Evolutionary conservation across 2,329 filamentous ascomycete species (phyloP).

Genomic region (Ophiocordyceps unilateralis): DNA sequence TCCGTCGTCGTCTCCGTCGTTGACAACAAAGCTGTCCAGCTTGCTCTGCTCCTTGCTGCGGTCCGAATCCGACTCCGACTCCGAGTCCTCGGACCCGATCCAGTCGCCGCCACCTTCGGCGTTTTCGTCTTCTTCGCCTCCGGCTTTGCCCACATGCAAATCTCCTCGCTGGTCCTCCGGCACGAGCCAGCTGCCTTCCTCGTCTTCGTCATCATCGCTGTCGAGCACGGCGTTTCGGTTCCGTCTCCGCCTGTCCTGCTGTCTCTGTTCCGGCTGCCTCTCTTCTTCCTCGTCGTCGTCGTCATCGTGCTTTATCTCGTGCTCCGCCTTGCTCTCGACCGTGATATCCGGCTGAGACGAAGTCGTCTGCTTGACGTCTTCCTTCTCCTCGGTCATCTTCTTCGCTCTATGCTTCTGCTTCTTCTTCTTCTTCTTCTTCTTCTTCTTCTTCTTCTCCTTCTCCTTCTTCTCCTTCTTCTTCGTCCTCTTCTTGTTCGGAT

Average conservation of each 20-base stretch:
- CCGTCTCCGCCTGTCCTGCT: slow-evolving; percentile 13
- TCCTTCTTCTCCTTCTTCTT: slow-evolving; percentile 16
- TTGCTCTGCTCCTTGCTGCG: slow-evolving; percentile 36
- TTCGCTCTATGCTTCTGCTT: slow-evolving; percentile 4
- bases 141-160: slow-evolving; percentile 54
- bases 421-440: slow-evolving; percentile 4
- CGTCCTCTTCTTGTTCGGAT: slow-evolving; percentile 19
- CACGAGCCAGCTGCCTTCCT: slow-evolving; percentile 66
- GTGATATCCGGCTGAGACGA: background rate
- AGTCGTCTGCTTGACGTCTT: slow-evolving; percentile 3
- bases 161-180: slow-evolving; percentile 45
- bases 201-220: slow-evolving; percentile 53
- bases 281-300: slow-evolving; percentile 6
- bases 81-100: slow-evolving; percentile 54
- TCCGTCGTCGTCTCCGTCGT: slow-evolving; percentile 27
- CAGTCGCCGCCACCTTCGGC: slow-evolving; percentile 75
- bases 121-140: slow-evolving; percentile 75
- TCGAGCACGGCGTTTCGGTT: slow-evolving; percentile 43
- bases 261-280: slow-evolving; percentile 4
- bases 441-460: slow-evolving; percentile 8
- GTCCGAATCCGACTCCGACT: slow-evolving; percentile 26
- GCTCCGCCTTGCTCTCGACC: no score
- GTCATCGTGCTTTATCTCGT: slow-evolving; percentile 1
- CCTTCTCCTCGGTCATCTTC: slow-evolving; percentile 4
- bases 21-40: slow-evolving; percentile 36